Base-by-base conservation (phyloP, 2,329 filamentous ascomycete species). In the Zopfia rhizophila region DNA sequence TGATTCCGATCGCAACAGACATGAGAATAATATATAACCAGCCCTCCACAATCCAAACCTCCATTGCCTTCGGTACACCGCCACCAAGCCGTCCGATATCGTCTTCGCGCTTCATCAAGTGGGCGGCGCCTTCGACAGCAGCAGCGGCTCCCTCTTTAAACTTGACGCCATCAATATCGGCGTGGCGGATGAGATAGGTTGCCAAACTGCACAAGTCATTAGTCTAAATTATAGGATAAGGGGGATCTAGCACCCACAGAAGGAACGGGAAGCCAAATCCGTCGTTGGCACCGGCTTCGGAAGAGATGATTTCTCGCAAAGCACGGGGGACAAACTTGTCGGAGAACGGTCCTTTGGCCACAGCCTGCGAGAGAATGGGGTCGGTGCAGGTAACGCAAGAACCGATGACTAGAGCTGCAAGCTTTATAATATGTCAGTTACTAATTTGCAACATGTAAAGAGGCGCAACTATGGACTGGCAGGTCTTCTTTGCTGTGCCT, bases 241-340 rank as follows among this genome's bases (percentile, higher is more conserved):
- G 77, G 53, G n/a, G 70, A 52, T 32, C 68, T 71, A 2, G 80
- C 50, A 3, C 76, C 76, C 22, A 76, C 64, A 63, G 78, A 4
- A 86, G 72, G 40, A 86, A 85, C 0, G 83, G 83, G 33, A 85
- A 86, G 0, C 80, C 83, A 28, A 86, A 83, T 0, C 83, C 83
- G 51, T 86, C 83, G 51, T 86, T 86, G 3, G 79, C 78, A 5
- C 83, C 84, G 3, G 82, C 82, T 51, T 86, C 83, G 1, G 82
- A 77, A 0, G 82, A 85, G 14, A 86, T 85, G 45, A 86, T 80
- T 52, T 86, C 82, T 19, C 83, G 77, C 3, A 86, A 70, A 3
- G 78, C 74, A 1, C 82, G 76, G 7, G 78, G 73, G 2, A 86
- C 82, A 46, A 79, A 86, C 48, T 83, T 84, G 56, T 86, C 83